These are phyloP conservation scores for Phenoliferia sp. DNA, from an alignment of 1,284 basidiomycete species.

Conservation along the genomic window DNA sequence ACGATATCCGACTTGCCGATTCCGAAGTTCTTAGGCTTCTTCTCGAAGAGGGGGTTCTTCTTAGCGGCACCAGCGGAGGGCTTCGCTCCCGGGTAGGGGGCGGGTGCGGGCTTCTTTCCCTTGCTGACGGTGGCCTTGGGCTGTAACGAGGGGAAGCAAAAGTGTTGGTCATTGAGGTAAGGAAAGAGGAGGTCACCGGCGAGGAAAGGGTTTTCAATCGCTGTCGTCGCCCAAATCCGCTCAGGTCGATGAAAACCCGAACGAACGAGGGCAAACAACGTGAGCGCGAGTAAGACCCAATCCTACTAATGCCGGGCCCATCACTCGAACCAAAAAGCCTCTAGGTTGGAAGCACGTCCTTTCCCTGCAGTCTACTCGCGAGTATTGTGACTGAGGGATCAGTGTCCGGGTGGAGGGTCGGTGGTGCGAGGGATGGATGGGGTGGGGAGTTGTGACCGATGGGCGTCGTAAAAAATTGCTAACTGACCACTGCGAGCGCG, in stretches of 20 bases:
- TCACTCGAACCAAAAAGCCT: neutral
- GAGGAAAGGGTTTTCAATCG: neutral
- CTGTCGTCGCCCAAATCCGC: neutral
- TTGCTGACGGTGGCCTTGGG: conserved; percentile 10
- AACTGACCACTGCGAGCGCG: neutral
- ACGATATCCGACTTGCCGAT: conserved; percentile 72
- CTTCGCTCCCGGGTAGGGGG: conserved; percentile 47
- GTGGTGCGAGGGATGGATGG: neutral
- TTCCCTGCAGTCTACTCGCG: neutral
- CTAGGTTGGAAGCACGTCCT: neutral
- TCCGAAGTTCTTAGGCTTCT: conserved; percentile 84
- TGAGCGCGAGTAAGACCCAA: neutral
- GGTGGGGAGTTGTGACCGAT: neutral
- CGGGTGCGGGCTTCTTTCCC: conserved; percentile 23
- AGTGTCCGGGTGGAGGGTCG: neutral
- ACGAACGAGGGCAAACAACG: neutral
- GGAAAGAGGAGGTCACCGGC: neutral
- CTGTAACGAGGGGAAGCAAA: neutral
- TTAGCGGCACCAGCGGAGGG: conserved; percentile 50
- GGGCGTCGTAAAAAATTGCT: neutral
- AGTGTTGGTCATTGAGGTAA: neutral
- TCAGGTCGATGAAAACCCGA: neutral
- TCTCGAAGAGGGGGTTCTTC: conserved; percentile 96
- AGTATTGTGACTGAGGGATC: neutral
- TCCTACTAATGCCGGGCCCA: neutral